Base-by-base conservation (phyloP, 768 basidiomycete species). In the Boletellus ananiceps region DNA sequence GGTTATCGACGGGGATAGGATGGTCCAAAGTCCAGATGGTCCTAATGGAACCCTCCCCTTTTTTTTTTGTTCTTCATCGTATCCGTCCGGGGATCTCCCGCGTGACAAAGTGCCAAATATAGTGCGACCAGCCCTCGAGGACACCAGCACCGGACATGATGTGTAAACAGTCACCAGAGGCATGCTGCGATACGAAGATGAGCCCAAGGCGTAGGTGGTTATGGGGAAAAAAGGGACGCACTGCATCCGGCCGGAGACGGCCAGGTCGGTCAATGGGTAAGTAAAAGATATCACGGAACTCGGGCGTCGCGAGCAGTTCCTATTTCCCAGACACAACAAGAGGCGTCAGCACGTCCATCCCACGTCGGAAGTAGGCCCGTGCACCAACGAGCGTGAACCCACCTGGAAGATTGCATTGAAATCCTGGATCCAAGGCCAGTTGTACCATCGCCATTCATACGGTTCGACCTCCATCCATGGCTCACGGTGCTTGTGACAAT, bases 351-450 rank as follows among this genome's bases (percentile, higher is more conserved):
- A 45, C 19, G 14, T 23, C 40, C 8, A n/a, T 32, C 23, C 36
- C 6, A 21, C 8, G 18, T 13, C 2, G 16, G 18, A 4, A 5
- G 27, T 12, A 5, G 5, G n/a, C 3, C 29, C 29, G 2, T 9
- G 29, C 11, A 29, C 29, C 27, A 27, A 8, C 27, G 4, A 27
- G 11, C 29, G 29, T 9, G 8, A n/a, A 15, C 5, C 25, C 34
- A 83, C 83, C 76, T 82, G 67, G 57, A 85, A 83, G 13, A 75
- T 63, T n/a, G 65, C 59, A 51, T 86, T 86, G 50, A 77, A 80
- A 50, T 74, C 71, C 61, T 69, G 60, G 41, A 86, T 83, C 66
- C 75, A 73, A 0, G 71, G 75, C 84, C 84, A 86, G 58, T 86
- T 86, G 59, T 78, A 86, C 74, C 76, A 81, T 27, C 72, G 69